A percentile compares a stretch with the other conserved stretches of the same genome.
Evolutionary conservation across 208 protist genomes (phyloP).

Genomic region (Trypanosoma mega): DNA sequence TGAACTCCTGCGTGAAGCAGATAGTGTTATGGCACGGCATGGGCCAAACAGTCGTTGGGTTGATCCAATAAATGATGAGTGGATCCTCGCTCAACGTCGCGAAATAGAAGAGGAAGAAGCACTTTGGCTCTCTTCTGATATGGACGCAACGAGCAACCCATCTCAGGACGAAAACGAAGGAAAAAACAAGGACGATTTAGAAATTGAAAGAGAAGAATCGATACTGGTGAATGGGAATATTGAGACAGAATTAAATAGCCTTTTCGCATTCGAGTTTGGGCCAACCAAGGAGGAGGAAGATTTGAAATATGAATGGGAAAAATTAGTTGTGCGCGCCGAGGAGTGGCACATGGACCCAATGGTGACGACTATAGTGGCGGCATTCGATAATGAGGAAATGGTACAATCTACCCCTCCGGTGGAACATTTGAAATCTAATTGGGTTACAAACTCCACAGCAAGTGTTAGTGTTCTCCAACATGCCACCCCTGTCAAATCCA

Average conservation of each 20-base stretch:
- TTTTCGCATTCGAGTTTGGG: slow-evolving; percentile 71
- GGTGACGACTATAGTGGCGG: too few species aligned
- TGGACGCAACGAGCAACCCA: too few species aligned
- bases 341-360: too few species aligned
- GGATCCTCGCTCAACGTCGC: slow-evolving; percentile 9
- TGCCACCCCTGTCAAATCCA: too few species aligned
- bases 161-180: slow-evolving; percentile 17
- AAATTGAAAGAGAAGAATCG: not conserved
- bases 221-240: not conserved
- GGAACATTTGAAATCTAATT: too few species aligned
- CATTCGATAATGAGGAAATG: not conserved
- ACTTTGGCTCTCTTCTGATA: slow-evolving; percentile 15
- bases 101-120: slow-evolving; percentile 17
- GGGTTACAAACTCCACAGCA: too few species aligned
- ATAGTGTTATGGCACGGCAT: slow-evolving; percentile 26
- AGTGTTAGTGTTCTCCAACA: too few species aligned
- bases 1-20: slow-evolving; percentile 28
- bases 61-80: slow-evolving; percentile 18
- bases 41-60: slow-evolving; percentile 6
- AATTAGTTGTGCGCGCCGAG: slow-evolving; percentile 20
- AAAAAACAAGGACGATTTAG: slow-evolving; percentile 5
- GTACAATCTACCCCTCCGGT: too few species aligned
- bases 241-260: slow-evolving; percentile 2
- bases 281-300: slow-evolving; percentile 30
- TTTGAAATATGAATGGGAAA: slow-evolving; percentile 35